Percentiles rank a stretch among this genome's conserved stretches.
Conservation (phyloP, 371 early-diverging fungal species). For the Mortierella sp. region DNA sequence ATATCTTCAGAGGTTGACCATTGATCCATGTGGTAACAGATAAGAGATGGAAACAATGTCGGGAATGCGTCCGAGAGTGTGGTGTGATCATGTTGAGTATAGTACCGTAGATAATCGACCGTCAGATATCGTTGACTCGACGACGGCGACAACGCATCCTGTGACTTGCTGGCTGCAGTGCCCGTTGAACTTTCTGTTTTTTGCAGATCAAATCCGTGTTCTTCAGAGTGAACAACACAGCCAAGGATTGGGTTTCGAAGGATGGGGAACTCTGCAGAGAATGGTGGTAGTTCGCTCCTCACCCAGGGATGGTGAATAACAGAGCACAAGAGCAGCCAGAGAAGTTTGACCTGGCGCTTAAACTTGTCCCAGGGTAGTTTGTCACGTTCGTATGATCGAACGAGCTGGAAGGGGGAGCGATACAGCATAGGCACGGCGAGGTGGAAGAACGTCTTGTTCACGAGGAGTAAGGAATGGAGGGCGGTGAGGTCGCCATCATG, state of each 20-base stretch:
- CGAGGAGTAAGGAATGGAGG: slow-evolving; percentile 20
- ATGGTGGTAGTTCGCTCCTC: slow-evolving; percentile 21
- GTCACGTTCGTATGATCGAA: slow-evolving; percentile 3
- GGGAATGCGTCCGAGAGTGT: slow-evolving; percentile 23
- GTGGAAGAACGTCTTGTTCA: slow-evolving; percentile 24
- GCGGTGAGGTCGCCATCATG: slow-evolving; percentile 8
- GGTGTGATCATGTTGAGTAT: slow-evolving; percentile 24
- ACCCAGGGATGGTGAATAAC: slow-evolving; percentile 23
- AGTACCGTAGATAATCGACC: slow-evolving; percentile 24
- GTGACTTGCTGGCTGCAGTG: not conserved
- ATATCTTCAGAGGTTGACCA: slow-evolving; percentile 22
- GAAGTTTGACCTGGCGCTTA: slow-evolving; percentile 18
- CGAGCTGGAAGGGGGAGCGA: slow-evolving; percentile 21
- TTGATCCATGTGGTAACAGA: slow-evolving; percentile 21
- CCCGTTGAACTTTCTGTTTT: not conserved
- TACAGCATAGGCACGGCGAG: slow-evolving; percentile 22
- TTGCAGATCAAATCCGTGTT: not conserved
- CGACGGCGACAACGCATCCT: too few species aligned
- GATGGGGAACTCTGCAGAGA: slow-evolving; percentile 2
- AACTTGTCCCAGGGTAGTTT: slow-evolving; percentile 16
- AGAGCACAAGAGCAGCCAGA: slow-evolving; percentile 21
- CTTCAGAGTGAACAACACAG: too few species aligned
- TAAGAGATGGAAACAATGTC: slow-evolving; percentile 21
- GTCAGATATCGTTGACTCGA: slow-evolving; percentile 6
- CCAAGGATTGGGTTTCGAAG: slow-evolving; percentile 8